Evolutionary conservation across 345 rosid species (phyloP), one percentile per base, ranked within the genome.

Genomic region (Cardamine resedifolia): DNA sequence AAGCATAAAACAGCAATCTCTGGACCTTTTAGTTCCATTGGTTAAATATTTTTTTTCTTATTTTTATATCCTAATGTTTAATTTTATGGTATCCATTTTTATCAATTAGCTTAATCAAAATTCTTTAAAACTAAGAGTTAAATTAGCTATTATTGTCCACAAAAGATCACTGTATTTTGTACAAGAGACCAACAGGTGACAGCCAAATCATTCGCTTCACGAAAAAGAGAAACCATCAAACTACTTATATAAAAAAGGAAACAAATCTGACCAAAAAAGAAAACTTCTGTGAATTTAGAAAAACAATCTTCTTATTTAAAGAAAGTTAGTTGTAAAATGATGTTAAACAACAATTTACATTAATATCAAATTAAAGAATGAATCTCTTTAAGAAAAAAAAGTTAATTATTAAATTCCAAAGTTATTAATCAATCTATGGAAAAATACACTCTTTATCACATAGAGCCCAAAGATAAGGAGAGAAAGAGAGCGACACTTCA

Each of bases 261-360:
- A 34, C 58, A 52, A 26, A 53, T 14, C 3, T n/a, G n/a, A n/a
- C n/a, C n/a, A n/a, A n/a, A n/a, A n/a, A n/a, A n/a, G n/a, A n/a
- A n/a, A n/a, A n/a, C n/a, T 56, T 68, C 10, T 41, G 63, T 7
- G 45, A 20, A 38, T 10, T 12, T 49, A 43, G 3, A 6, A 39
- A 36, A 43, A 43, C n/a, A 39, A 39, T 4, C 48, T 12, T 31
- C 36, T 26, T 27, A 19, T 27, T 9, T 61, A 51, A 71, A 71
- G 75, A 71, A 19, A 62, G 61, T 50, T 71, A 20, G 68, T 71
- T 71, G 66, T 27, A 24, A 59, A 58, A 36, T 26, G 48, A 34
- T 20, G 4, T n/a, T 44, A 11, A 50, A 52, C 24, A 51, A 39
- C 0, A 31, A 4, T 28, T 9, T 41, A 28, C 34, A 50, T 14